Base-by-base conservation (phyloP, 768 basidiomycete species). In the Trametes gibbosa region DNA sequence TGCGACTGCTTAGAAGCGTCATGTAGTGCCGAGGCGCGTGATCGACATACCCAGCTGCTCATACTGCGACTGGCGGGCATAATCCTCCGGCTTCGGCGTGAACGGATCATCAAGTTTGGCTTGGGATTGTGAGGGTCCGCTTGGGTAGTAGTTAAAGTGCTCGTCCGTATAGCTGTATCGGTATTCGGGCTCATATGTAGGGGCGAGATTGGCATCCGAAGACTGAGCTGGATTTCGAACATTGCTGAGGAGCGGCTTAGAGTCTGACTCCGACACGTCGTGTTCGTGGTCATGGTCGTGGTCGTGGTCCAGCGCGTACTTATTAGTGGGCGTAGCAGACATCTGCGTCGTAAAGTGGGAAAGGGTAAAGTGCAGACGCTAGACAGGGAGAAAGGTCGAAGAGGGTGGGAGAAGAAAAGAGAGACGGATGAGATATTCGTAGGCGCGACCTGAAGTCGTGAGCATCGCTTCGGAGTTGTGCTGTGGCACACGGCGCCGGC, bases 1-100 rank as follows among this genome's bases (percentile, higher is more conserved):
- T 90, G 66, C 17, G 57, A 10, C 27, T 59, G 56, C 25, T 10
- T 2, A 59, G 14, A 59, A 56, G 35, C 24, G 17, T 43, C 13
- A 16, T 10, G 7, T 21, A 25, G 35, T 24, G 32, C 25, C 40
- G 40, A 17, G 21, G 37, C 0, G 5, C 5, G 27, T 6, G 25
- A 21, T 8, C 40, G 39, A 48, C 63, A 13, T 45, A 64, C 65
- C 65, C n/a, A 64, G 46, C n/a, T 59, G 34, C 52, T 66, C 59
- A 27, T 58, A 62, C 16, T 45, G 56, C 29, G 53, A 39, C 37
- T 63, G 53, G 24, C 53, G 57, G 39, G 57, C 39, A 37, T 59
- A 53, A 7, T 48, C 56, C 39, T 58, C 49, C 21, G 62, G 51
- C 55, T 54, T 61, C n/a, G 59, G 57, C 23, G 61, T 53, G 47